Percentiles rank a stretch among this genome's conserved stretches.
phyloP scores from a whole-genome alignment of 352 stramenopile species.

The Globisporangium paddicum region DNA sequence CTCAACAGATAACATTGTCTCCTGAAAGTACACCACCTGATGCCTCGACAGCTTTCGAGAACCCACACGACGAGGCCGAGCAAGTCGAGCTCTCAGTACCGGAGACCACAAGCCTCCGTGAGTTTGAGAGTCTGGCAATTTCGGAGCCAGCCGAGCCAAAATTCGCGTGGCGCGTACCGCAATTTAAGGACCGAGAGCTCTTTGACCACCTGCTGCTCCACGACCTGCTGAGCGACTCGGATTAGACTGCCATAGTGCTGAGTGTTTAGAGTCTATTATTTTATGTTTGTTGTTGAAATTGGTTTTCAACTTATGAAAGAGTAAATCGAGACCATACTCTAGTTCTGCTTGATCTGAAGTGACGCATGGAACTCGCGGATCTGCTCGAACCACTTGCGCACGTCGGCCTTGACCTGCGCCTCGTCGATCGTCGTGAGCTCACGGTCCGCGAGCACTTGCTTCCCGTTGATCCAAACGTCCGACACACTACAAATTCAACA shows the following conservation, averaged over 20 bases:
- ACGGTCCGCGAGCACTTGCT: conserved; percentile 62
- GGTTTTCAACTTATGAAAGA: not conserved
- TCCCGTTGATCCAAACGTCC: conserved; percentile 89
- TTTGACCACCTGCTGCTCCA: conserved; percentile 18
- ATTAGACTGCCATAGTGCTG: not conserved
- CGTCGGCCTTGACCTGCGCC: conserved; percentile 47
- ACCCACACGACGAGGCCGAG: not conserved
- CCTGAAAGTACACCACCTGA: too few relatives aligned
- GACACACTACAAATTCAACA: conserved; percentile 39
- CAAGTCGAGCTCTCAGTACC: not conserved
- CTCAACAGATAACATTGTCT: too few relatives aligned
- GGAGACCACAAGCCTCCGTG: too few relatives aligned
- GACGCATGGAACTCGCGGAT: conserved; percentile 58
- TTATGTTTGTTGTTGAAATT: not conserved
- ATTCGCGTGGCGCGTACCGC: conserved; percentile 22
- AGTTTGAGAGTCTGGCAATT: too few relatives aligned
- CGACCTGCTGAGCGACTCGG: conserved; percentile 15
- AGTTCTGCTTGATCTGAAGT: conserved; percentile 38
- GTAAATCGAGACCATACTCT: not conserved
- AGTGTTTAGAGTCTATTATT: not conserved
- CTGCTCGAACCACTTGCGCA: conserved; percentile 49
- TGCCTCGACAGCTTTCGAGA: not conserved
- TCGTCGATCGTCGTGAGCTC: conserved; percentile 77
- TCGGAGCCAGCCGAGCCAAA: not conserved
- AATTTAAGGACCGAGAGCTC: conserved; percentile 9